Evolutionary conservation across 1,284 basidiomycete genomes (phyloP).

Genomic region (Hypsizygus ulmarius): DNA sequence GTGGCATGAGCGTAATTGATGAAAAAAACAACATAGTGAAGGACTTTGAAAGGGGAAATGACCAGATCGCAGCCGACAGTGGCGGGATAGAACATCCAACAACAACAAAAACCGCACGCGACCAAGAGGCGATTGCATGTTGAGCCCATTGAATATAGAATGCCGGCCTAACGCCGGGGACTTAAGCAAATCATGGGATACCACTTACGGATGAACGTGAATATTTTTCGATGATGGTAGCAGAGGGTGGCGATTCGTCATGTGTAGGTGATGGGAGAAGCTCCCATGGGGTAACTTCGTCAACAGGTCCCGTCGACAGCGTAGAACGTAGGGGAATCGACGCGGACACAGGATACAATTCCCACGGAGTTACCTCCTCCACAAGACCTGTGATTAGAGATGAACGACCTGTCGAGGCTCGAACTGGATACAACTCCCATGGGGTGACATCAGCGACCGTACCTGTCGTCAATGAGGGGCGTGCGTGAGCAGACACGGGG

Average conservation of each 20-base stretch:
- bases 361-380: conserved; percentile 38
- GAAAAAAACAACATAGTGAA: conserved; percentile 14
- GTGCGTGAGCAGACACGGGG: conserved; percentile 9
- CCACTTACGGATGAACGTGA: conserved; percentile 19
- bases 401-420: conserved; percentile 15
- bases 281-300: conserved; percentile 39
- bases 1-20: conserved; percentile 11
- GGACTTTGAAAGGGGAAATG: not conserved
- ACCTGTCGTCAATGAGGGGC: conserved; percentile 22
- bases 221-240: conserved; percentile 13
- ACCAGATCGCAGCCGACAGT: not conserved
- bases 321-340: conserved; percentile 17
- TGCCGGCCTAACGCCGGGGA: conserved; percentile 15
- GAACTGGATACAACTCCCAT: conserved; percentile 35
- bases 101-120: conserved; percentile 6
- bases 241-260: conserved; percentile 1
- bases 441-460: conserved; percentile 34
- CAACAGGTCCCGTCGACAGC: conserved; percentile 26
- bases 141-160: conserved; percentile 3
- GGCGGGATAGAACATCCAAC: not conserved
- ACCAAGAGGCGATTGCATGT: conserved; percentile 4
- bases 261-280: conserved; percentile 24
- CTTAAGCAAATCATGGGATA: conserved; percentile 12
- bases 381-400: conserved; percentile 26
- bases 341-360: conserved; percentile 29